Base-by-base conservation (phyloP, 768 basidiomycete species). In the Lentinula detonsa region DNA sequence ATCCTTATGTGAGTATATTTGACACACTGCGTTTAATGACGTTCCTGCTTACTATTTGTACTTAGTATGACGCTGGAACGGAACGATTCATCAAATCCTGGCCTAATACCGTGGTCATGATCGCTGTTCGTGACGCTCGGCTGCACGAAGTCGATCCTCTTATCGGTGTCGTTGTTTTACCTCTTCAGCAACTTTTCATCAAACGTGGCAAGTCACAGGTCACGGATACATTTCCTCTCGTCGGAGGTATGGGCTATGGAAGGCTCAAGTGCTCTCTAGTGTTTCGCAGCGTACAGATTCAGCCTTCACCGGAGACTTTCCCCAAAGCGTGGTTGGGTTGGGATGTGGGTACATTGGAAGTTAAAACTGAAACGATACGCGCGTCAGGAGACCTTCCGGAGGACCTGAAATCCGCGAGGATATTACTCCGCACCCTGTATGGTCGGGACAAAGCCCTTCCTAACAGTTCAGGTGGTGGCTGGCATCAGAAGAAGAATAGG, bases 21-120 rank as follows among this genome's bases (percentile, higher is more conserved):
- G 10, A 35, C 57, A 35, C 37, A 23, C 8, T 10, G 13, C 10
- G 21, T 46, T 10, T 28, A 28, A 13, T 40, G 28, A 28, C 28
- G 28, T 28, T 28, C 46, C 46, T 6, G 18, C 45, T 46, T 10
- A 60, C 9, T 43, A 42, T 8, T 37, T 18, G n/a, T 11, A 15
- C 28, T 5, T 33, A 81, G 80, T 85, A 79, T 68, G 76, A 79
- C 50, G 87, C 89, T 1, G 81, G 84, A 0, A 88, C 86, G 1
- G 91, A 93, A 70, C 76, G 81, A 34, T 89, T 89, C 70, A 74
- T 90, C 33, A 76, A 83, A 3, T 83, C 88, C 65, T 90, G 84
- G 83, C 71, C 73, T 7, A 77, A 74, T 9, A 76, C 87, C 3
- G 80, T 83, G 15, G 78, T 90, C 45, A 76, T 86, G 10, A 81